Evolutionary conservation across 2,329 filamentous ascomycete genomes (phyloP), one percentile per base, ranked within the genome.

Genomic region (Xylaria polymorpha): DNA sequence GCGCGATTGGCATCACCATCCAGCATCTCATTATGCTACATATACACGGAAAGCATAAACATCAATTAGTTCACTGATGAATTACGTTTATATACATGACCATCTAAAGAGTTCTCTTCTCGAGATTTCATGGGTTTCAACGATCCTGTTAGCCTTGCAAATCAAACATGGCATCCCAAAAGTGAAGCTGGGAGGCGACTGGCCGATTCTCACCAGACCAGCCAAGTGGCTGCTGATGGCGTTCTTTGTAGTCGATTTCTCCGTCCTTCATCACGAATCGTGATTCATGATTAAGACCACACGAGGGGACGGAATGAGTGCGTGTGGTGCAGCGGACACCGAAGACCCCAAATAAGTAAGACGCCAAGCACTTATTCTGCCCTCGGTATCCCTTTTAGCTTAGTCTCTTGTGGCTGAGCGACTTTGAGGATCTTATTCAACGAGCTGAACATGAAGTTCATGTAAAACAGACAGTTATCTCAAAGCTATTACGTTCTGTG

Each of bases 361-460:
- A 73, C 65, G 73, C 68, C 15, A 59, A 61, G 69, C 57, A 66
- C 68, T 69, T 53, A 64, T 57, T 57, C 60, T 61, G 60, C 67
- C 64, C 68, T 79, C 77, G 77, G 77, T 79, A 75, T 75, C 72
- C 59, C 61, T 76, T 75, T 66, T 41, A 73, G 77, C 64, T 67
- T 77, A 78, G 77, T 71, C 64, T 67, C 66, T 48, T 53, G 48
- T 67, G 59, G 65, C 62, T 66, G 68, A 68, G 68, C 48, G 41
- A 39, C 35, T 22, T 46, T 55, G 10, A 32, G 8, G 32, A 22
- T 46, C 43, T 39, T 3, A 39, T 4, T 37, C 7, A 39, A 32
- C 50, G n/a, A 68, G 68, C 51, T 70, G 68, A 67, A 53, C 32
- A 20, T 15, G 46, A 50, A 51, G 57, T 20, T 56, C 41, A 51